A percentile compares a stretch with the other conserved stretches of the same genome.
phyloP scores from a whole-genome alignment of 2,329 filamentous ascomycete species.

The Trichoderma koningiopsis region DNA sequence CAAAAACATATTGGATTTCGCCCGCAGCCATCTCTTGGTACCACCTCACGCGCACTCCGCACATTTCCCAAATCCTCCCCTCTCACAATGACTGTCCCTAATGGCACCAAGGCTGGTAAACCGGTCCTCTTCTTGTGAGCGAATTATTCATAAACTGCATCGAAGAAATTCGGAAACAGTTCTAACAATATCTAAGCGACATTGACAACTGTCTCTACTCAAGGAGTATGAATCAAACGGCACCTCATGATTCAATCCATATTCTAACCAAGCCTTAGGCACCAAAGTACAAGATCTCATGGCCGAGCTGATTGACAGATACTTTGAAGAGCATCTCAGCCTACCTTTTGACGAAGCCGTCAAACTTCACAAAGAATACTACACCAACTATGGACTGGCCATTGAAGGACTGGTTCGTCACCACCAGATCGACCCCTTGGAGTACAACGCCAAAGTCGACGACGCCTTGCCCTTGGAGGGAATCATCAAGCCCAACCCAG shows the following conservation, averaged over 20 bases:
- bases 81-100: constrained; percentile 38
- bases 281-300: constrained; percentile 86
- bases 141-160: background rate
- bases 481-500: constrained; percentile 76
- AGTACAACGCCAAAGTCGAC: constrained; percentile 93
- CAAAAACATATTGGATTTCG: background rate
- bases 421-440: constrained; percentile 91
- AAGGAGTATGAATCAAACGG: constrained; percentile 62
- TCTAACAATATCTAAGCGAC: constrained; percentile 64
- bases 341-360: constrained; percentile 77
- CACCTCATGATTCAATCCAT: constrained; percentile 13
- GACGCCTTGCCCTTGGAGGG: constrained; percentile 87
- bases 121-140: constrained; percentile 50
- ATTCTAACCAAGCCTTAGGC: constrained; percentile 46
- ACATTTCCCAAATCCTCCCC: background rate
- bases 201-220: constrained; percentile 98
- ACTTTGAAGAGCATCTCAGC: constrained; percentile 69
- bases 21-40: background rate
- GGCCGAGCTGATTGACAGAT: constrained; percentile 74
- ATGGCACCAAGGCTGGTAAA: constrained; percentile 39
- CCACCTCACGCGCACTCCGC: constrained; percentile 24
- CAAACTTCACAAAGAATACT: constrained; percentile 86
- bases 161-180: background rate
- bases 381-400: constrained; percentile 93
- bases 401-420: constrained; percentile 93